phyloP scores from a whole-genome alignment of 2,329 filamentous ascomycete species.

The Phialemoniopsis sp. region DNA sequence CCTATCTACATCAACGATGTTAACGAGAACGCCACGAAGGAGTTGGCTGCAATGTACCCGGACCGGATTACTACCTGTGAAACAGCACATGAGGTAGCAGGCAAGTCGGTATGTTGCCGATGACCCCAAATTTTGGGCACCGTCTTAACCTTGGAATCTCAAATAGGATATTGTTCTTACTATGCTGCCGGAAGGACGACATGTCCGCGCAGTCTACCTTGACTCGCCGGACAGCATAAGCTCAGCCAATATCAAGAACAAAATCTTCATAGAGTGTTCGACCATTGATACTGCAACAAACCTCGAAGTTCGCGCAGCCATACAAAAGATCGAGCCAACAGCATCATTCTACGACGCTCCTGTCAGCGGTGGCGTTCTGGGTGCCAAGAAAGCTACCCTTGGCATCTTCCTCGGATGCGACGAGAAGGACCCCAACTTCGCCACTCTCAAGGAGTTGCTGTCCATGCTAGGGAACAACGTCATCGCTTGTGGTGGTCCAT shows the following conservation, averaged over 20 bases:
- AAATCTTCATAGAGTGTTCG: constrained; percentile 66
- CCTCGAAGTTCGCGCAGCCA: constrained; percentile 8
- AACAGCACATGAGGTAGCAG: constrained; percentile 55
- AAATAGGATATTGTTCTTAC: constrained; percentile 64
- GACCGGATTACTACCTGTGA: constrained; percentile 36
- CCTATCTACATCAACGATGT: constrained; percentile 59
- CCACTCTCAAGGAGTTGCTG: constrained; percentile 32
- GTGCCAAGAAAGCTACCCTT: constrained; percentile 20
- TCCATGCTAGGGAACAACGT: constrained; percentile 44
- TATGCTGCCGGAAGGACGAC: constrained; percentile 62
- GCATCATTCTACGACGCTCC: constrained; percentile 24
- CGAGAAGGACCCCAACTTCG: constrained; percentile 25
- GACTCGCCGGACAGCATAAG: constrained; percentile 44
- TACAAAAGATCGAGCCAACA: constrained; percentile 4
- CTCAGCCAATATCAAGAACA: constrained; percentile 18
- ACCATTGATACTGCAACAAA: constrained; percentile 67
- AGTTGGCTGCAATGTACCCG: constrained; percentile 47
- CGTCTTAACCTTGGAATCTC: no score
- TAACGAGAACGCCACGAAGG: constrained; percentile 47
- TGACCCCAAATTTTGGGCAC: neutral
- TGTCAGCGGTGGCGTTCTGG: constrained; percentile 21
- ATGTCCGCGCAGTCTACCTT: constrained; percentile 60
- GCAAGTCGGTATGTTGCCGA: constrained; percentile 52
- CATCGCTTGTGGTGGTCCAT: constrained; percentile 47
- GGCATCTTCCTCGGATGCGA: constrained; percentile 20